phyloP scores from a whole-genome alignment of 352 stramenopile species.

The Globisporangium paroecandrum region DNA sequence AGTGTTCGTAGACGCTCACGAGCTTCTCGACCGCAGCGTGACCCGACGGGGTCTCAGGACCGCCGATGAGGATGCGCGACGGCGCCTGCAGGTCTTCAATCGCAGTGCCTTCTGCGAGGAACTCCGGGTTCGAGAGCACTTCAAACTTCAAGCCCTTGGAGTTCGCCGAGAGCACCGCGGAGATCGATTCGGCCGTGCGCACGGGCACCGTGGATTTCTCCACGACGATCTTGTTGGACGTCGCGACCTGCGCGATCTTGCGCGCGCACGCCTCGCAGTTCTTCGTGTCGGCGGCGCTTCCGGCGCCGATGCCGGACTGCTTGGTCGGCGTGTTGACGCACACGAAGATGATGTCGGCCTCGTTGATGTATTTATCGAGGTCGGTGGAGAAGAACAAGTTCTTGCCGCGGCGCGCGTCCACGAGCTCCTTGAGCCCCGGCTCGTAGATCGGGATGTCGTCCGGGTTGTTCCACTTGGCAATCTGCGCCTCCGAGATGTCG shows the following conservation, averaged over 20 bases:
- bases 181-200: slow-evolving; percentile 96
- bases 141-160: slow-evolving; percentile 94
- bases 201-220: slow-evolving; percentile 99
- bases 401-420: slow-evolving; percentile 88
- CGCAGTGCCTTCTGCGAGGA: slow-evolving; percentile 98
- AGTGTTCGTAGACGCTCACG: slow-evolving; percentile 97
- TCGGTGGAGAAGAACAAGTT: slow-evolving; percentile 99
- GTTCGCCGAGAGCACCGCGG: slow-evolving; percentile 94
- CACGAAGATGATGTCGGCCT: slow-evolving; percentile 99
- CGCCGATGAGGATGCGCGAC: slow-evolving; percentile 98
- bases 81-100: slow-evolving; percentile 95
- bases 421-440: slow-evolving; percentile 96
- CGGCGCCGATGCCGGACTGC: slow-evolving; percentile 94
- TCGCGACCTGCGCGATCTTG: slow-evolving; percentile 96
- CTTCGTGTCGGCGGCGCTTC: slow-evolving; percentile 98
- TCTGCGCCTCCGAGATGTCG: slow-evolving; percentile 94
- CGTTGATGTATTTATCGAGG: slow-evolving; percentile 95
- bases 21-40: slow-evolving; percentile 87
- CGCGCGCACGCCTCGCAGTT: slow-evolving; percentile 99
- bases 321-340: slow-evolving; percentile 99
- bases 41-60: slow-evolving; percentile 90
- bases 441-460: slow-evolving; percentile 98
- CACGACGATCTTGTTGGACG: slow-evolving; percentile 96
- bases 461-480: slow-evolving; percentile 96
- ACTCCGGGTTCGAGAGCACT: slow-evolving; percentile 99